These are phyloP conservation scores for Fusarium oxysporum DNA, from an alignment of 2,329 filamentous ascomycete species.

Conservation along the genomic window DNA sequence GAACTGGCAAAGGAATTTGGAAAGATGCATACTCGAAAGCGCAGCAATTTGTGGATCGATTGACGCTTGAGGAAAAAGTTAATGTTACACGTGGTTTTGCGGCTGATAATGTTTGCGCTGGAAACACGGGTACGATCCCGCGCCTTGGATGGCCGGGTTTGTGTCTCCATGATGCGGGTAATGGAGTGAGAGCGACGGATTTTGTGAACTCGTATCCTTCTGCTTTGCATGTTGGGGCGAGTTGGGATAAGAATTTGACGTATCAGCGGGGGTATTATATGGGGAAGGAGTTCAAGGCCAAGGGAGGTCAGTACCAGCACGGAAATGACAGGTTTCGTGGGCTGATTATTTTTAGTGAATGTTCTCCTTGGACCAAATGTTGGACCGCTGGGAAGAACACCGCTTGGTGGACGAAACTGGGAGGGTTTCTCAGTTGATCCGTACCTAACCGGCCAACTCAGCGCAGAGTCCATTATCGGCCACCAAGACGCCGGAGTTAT, in stretches of 20 bases:
- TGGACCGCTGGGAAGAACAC: slow-evolving; percentile 77
- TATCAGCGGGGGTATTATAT: slow-evolving; percentile 64
- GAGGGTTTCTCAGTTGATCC: slow-evolving; percentile 80
- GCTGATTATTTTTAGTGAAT: slow-evolving; percentile 60
- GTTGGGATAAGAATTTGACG: slow-evolving; percentile 66
- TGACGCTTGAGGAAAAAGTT: slow-evolving; percentile 75
- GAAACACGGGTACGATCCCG: slow-evolving; percentile 59
- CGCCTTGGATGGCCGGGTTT: slow-evolving; percentile 60
- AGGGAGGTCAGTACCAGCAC: slow-evolving; percentile 61
- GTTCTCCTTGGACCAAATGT: slow-evolving; percentile 77
- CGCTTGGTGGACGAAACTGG: slow-evolving; percentile 79
- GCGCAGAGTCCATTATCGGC: slow-evolving; percentile 78
- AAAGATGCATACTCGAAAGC: slow-evolving; percentile 69
- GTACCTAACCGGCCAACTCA: slow-evolving; percentile 75
- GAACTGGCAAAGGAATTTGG: slow-evolving; percentile 57
- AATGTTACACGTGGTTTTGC: slow-evolving; percentile 65
- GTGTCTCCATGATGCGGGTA: slow-evolving; percentile 63
- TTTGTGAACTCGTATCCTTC: slow-evolving; percentile 62
- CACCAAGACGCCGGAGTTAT: slow-evolving; percentile 84
- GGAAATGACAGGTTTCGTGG: fast-evolving
- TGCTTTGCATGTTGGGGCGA: slow-evolving; percentile 60
- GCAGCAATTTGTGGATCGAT: slow-evolving; percentile 65
- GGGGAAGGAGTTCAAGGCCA: slow-evolving; percentile 67
- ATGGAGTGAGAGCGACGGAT: slow-evolving; percentile 61
- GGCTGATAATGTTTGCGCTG: slow-evolving; percentile 62